Evolutionary conservation across 2,329 filamentous ascomycete genomes (phyloP).

Genomic region (Emergomyces orientalis): DNA sequence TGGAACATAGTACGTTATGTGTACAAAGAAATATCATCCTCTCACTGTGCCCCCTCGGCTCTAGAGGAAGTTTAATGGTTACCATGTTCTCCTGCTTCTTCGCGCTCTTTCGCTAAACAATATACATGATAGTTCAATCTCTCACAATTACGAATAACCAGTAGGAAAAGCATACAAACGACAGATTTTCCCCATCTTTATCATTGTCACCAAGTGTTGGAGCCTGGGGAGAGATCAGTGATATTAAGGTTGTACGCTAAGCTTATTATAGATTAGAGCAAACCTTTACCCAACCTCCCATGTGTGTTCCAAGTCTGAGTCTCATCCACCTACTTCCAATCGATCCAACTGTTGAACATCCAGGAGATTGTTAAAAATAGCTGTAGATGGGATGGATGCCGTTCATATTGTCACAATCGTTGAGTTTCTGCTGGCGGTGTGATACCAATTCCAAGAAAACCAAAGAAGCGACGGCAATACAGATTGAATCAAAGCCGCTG

Average conservation of each 20-base stretch:
- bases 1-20: not conserved
- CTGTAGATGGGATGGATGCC: not conserved
- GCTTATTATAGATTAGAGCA: not conserved
- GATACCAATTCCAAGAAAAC: not conserved
- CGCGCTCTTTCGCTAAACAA: not conserved
- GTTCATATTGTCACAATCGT: not conserved
- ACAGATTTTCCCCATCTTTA: not conserved
- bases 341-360: not conserved
- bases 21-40: too few relatives aligned
- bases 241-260: not conserved
- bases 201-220: not conserved
- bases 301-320: not conserved
- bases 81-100: not conserved
- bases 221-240: not conserved
- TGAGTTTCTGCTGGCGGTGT: not conserved
- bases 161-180: not conserved
- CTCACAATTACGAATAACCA: not conserved
- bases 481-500: not conserved
- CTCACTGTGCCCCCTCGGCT: too few relatives aligned
- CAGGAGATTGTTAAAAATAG: not conserved
- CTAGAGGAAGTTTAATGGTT: not conserved
- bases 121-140: not conserved
- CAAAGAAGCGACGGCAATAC: not conserved
- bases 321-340: not conserved
- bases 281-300: not conserved